Conservation (phyloP, 352 stramenopile species). For the Pythium periplocum region DNA sequence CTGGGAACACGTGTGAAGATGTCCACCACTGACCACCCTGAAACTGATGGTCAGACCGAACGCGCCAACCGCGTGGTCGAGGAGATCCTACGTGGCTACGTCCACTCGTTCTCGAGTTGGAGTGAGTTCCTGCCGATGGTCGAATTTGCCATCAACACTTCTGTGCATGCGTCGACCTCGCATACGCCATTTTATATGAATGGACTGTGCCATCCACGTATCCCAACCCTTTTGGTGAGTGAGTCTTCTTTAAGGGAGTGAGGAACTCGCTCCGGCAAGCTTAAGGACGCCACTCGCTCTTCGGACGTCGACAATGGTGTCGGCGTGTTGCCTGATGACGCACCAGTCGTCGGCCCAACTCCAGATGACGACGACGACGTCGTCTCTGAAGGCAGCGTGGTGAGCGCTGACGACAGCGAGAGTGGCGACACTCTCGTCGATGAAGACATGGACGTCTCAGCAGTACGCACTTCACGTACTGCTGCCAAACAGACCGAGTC, state of each 20-base stretch:
- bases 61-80: too few relatives aligned
- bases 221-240: slow-evolving; percentile 9
- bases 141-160: slow-evolving; percentile 25
- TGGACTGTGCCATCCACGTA: slow-evolving; percentile 5
- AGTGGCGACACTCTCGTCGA: background rate
- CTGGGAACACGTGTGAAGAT: too few relatives aligned
- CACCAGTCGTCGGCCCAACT: background rate
- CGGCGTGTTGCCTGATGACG: background rate
- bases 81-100: slow-evolving; percentile 14
- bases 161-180: slow-evolving; percentile 16
- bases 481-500: slow-evolving; percentile 2
- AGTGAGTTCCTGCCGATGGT: slow-evolving; percentile 12
- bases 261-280: slow-evolving; percentile 1
- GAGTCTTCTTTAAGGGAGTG: slow-evolving; percentile 4
- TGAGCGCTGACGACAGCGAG: background rate
- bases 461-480: slow-evolving; percentile 1
- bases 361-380: slow-evolving; percentile 1
- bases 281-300: background rate
- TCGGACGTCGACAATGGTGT: slow-evolving; percentile 3
- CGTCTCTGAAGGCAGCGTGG: background rate
- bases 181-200: slow-evolving; percentile 19
- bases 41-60: too few relatives aligned
- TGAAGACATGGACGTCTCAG: slow-evolving; percentile 1
- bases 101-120: slow-evolving; percentile 8
- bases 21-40: too few relatives aligned